Conservation (phyloP, 495 filamentous ascomycete species). For the Penicillium tannophilum region DNA sequence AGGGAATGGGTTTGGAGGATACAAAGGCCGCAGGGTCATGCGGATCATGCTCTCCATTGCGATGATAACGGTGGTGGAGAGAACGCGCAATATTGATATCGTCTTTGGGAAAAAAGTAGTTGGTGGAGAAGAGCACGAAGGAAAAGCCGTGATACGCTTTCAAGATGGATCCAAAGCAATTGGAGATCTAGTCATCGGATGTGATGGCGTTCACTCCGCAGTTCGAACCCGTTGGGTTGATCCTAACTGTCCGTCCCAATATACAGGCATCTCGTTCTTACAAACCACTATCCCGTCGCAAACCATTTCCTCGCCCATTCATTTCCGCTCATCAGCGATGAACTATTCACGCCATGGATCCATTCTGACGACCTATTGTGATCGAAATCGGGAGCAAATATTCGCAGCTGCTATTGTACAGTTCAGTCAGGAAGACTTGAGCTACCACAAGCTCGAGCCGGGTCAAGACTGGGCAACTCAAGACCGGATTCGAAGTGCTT, state of each 20-base stretch:
- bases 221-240: conserved; percentile 57
- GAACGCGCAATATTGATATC: conserved; percentile 38
- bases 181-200: conserved; percentile 60
- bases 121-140: conserved; percentile 38
- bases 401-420: conserved; percentile 60
- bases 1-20: conserved; percentile 44
- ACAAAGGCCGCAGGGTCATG: conserved; percentile 51
- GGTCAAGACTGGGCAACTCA: conserved; percentile 52
- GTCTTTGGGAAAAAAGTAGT: conserved; percentile 44
- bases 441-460: conserved; percentile 33
- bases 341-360: conserved; percentile 57
- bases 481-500: conserved; percentile 41
- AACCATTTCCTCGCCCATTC: conserved; percentile 31
- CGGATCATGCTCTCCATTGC: conserved; percentile 49
- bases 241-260: conserved; percentile 48
- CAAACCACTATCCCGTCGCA: conserved; percentile 47
- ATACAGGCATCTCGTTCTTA: conserved; percentile 59
- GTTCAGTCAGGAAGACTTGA: conserved; percentile 42
- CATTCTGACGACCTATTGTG: conserved; percentile 54
- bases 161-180: conserved; percentile 47
- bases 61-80: conserved; percentile 48
- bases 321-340: conserved; percentile 52
- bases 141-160: conserved; percentile 51
- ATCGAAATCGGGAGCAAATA: conserved; percentile 44
- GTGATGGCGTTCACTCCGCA: conserved; percentile 65